These are phyloP conservation scores for Coemansia asiatica DNA, from an alignment of 192 early-diverging fungal genomes.

Conservation along the genomic window DNA sequence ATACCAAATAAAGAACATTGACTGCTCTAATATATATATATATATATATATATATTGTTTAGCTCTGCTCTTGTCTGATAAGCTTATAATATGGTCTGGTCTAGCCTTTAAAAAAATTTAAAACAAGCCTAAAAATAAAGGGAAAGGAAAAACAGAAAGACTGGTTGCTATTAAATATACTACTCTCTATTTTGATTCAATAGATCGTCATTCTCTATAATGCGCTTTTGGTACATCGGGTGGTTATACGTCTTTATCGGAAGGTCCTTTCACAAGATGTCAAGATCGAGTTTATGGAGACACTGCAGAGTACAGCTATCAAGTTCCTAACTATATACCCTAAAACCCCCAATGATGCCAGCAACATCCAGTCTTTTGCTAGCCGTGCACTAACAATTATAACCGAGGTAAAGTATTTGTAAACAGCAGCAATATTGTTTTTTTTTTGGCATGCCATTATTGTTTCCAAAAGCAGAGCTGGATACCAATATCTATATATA, in stretches of 20 bases:
- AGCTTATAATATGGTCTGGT: no score
- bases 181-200: neutral
- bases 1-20: neutral
- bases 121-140: no score
- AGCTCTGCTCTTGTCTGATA: no score
- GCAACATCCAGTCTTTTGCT: slow-evolving; percentile 17
- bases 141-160: neutral
- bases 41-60: neutral
- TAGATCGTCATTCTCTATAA: slow-evolving; percentile 46
- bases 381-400: slow-evolving; percentile 42
- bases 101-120: no score
- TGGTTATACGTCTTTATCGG: slow-evolving; percentile 27
- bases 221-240: slow-evolving; percentile 33
- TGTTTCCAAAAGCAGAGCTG: no score
- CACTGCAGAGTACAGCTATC: slow-evolving; percentile 18
- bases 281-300: slow-evolving; percentile 20
- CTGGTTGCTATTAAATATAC: neutral
- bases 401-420: slow-evolving; percentile 23
- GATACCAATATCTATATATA: no score
- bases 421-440: no score
- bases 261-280: slow-evolving; percentile 9
- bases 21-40: neutral
- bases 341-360: slow-evolving; percentile 10
- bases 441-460: no score
- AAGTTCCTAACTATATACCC: slow-evolving; percentile 22